These are phyloP conservation scores for Plectosphaerella cucumerina DNA, from an alignment of 2,329 filamentous ascomycete species.

Conservation along the genomic window DNA sequence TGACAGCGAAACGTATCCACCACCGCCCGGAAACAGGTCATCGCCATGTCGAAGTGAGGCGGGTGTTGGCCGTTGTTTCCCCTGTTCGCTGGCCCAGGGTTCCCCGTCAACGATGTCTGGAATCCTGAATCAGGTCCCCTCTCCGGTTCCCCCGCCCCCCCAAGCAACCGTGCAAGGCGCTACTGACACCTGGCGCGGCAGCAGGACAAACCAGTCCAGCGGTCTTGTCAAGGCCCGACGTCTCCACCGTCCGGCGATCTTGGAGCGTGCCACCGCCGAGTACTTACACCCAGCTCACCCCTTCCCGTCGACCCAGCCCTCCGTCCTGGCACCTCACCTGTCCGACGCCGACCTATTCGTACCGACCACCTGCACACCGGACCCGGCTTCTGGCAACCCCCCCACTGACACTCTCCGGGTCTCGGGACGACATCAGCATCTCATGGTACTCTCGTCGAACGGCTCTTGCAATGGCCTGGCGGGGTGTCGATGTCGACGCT, in stretches of 20 bases:
- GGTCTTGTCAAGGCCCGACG: not conserved
- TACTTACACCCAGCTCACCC: no score
- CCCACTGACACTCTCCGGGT: not conserved
- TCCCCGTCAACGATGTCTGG: not conserved
- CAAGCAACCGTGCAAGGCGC: no score
- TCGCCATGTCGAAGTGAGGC: not conserved
- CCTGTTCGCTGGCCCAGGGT: not conserved
- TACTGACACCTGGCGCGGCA: no score
- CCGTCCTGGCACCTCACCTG: not conserved
- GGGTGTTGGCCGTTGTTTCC: not conserved
- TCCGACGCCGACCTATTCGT: not conserved
- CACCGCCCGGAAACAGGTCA: not conserved
- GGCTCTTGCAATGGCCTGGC: conserved; percentile 29
- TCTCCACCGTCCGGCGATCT: not conserved
- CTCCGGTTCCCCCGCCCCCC: no score
- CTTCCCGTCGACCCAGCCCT: no score
- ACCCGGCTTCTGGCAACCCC: not conserved
- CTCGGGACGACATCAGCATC: not conserved
- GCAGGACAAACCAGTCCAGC: no score
- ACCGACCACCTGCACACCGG: not conserved
- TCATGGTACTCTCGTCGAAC: conserved; percentile 4
- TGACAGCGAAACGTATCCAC: not conserved
- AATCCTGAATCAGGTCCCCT: not conserved
- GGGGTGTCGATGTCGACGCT: conserved; percentile 8
- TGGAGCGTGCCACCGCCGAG: no score